Evolutionary conservation across 768 basidiomycete species (phyloP).

Genomic region (Phylloporus sp.): DNA sequence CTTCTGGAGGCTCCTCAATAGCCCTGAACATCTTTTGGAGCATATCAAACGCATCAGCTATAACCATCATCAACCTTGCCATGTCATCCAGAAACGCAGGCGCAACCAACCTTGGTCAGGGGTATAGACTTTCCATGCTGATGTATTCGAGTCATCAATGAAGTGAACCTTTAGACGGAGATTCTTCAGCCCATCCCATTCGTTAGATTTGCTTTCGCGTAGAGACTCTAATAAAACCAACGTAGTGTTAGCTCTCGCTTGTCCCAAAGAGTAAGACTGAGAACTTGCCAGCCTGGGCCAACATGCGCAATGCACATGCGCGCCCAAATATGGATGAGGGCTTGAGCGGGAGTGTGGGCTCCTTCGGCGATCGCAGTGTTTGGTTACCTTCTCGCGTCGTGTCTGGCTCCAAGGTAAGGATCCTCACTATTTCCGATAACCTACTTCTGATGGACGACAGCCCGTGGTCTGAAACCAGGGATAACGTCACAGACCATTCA

Average conservation of each 20-base stretch:
- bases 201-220: not conserved
- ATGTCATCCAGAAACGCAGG: not conserved
- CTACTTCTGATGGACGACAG: too few relatives aligned
- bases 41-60: not conserved
- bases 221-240: conserved; percentile 4
- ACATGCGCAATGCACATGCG: conserved; percentile 17
- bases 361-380: not conserved
- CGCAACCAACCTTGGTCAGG: conserved; percentile 11
- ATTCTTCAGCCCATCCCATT: conserved; percentile 14
- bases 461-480: conserved; percentile 11
- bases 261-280: not conserved
- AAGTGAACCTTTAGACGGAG: conserved; percentile 7
- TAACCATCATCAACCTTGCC: not conserved
- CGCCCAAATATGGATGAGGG: conserved; percentile 19
- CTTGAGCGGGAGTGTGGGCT: not conserved
- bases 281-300: conserved; percentile 14
- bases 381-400: too few relatives aligned
- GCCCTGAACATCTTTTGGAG: conserved; percentile 18
- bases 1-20: conserved; percentile 11
- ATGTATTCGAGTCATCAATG: conserved; percentile 8
- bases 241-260: not conserved
- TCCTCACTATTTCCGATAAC: too few relatives aligned
- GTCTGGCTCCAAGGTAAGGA: too few relatives aligned
- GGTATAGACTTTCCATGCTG: conserved; percentile 11
- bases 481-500: too few relatives aligned